phyloP scores from a whole-genome alignment of 202 grass and related monocot species.

The Carex arenaria region DNA sequence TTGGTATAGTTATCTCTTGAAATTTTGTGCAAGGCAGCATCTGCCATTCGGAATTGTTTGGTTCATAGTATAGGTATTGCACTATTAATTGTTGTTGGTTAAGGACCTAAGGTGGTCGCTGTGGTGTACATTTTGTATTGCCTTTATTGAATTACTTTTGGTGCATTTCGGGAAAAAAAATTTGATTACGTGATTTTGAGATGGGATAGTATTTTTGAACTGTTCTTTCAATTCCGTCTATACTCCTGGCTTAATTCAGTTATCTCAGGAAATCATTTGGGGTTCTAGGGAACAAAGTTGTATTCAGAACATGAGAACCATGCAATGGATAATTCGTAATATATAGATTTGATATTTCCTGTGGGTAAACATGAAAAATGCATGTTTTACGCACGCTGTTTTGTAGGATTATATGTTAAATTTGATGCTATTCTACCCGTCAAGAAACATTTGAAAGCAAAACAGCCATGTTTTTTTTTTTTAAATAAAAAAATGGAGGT shows the following conservation, averaged over 20 bases:
- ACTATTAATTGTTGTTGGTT: neutral
- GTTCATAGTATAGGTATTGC: conserved; percentile 11
- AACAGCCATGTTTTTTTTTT: too few species aligned
- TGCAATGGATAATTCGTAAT: neutral
- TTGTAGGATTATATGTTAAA: too few species aligned
- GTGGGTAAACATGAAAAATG: neutral
- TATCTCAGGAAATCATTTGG: neutral
- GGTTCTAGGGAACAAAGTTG: neutral
- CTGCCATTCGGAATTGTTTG: neutral
- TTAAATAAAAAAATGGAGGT: too few species aligned
- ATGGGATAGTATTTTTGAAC: neutral
- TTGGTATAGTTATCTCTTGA: conserved; percentile 13
- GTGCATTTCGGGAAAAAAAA: neutral
- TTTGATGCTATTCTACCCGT: too few species aligned
- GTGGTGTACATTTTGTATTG: conserved; percentile 24
- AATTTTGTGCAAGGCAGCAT: neutral
- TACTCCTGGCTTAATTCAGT: neutral
- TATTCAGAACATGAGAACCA: neutral
- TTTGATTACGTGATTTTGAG: neutral
- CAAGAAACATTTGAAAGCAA: too few species aligned
- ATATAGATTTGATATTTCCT: neutral
- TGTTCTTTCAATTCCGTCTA: neutral
- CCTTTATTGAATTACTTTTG: conserved; percentile 5
- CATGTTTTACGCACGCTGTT: neutral
- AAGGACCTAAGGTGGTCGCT: neutral